Evolutionary conservation across 106 monocot species (phyloP).

Genomic region (Xerophyta viscosa): DNA sequence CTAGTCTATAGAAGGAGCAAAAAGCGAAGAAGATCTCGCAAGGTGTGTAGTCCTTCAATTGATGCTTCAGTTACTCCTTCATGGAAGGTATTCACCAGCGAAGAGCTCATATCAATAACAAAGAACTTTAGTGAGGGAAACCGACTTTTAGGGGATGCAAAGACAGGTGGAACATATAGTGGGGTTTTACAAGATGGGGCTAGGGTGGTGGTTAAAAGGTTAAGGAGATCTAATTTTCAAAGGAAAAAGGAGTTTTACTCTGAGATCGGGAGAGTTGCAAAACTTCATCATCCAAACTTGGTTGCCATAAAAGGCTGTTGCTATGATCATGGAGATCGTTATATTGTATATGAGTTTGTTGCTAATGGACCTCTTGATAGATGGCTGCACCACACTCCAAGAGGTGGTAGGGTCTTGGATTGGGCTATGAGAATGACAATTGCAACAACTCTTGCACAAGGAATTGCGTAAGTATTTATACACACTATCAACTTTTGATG

Average conservation of each 20-base stretch:
- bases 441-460: conserved; percentile 98
- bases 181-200: conserved; percentile 77
- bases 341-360: conserved; percentile 87
- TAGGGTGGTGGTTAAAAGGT: conserved; percentile 78
- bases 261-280: conserved; percentile 81
- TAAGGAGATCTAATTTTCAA: conserved; percentile 81
- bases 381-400: conserved; percentile 82
- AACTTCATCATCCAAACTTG: conserved; percentile 86
- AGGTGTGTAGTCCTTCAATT: conserved; percentile 50
- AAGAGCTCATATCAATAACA: conserved; percentile 77
- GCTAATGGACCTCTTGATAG: conserved; percentile 92
- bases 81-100: conserved; percentile 83
- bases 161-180: conserved; percentile 88
- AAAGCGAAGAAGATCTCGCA: conserved; percentile 75
- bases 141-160: conserved; percentile 86
- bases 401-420: conserved; percentile 80
- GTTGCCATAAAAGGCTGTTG: conserved; percentile 93
- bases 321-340: conserved; percentile 93
- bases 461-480: conserved; percentile 74
- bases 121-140: conserved; percentile 99
- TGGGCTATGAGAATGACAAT: conserved; percentile 94
- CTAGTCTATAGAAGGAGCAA: conserved; percentile 77
- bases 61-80: conserved; percentile 76
- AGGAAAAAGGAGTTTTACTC: conserved; percentile 98
- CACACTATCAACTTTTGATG: background rate